A percentile compares a stretch with the other conserved stretches of the same genome.
These are phyloP conservation scores for Trichophyton rubrum DNA, from an alignment of 2,329 filamentous ascomycete species.

Conservation along the genomic window DNA sequence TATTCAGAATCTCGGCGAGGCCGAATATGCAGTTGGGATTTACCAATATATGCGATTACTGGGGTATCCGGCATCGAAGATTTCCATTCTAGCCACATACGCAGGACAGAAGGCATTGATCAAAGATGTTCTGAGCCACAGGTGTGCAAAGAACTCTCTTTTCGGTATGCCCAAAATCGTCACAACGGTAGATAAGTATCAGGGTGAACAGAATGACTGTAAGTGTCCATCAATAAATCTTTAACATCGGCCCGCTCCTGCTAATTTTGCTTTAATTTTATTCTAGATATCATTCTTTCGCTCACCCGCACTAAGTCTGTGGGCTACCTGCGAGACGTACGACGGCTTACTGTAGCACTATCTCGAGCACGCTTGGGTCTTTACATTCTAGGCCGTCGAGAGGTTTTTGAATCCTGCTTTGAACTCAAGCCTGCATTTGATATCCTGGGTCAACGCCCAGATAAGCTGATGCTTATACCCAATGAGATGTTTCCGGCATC, in stretches of 20 bases:
- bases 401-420: constrained; percentile 77
- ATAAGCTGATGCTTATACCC: constrained; percentile 68
- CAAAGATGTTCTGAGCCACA: constrained; percentile 68
- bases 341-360: constrained; percentile 84
- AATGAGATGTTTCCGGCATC: constrained; percentile 73
- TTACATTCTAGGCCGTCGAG: constrained; percentile 78
- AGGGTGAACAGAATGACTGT: constrained; percentile 99
- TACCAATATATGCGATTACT: constrained; percentile 96
- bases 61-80: constrained; percentile 72
- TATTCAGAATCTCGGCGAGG: constrained; percentile 90
- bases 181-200: constrained; percentile 95
- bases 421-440: constrained; percentile 83
- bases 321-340: constrained; percentile 85
- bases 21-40: constrained; percentile 89
- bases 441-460: constrained; percentile 59
- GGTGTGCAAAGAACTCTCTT: constrained; percentile 68
- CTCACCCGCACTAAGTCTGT: constrained; percentile 78
- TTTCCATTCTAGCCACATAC: constrained; percentile 86
- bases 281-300: constrained; percentile 75
- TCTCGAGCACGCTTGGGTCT: constrained; percentile 84
- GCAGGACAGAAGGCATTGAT: constrained; percentile 84
- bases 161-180: constrained; percentile 85
- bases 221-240: background rate
- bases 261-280: background rate
- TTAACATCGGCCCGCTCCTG: background rate